Base-by-base conservation (phyloP, 2,329 filamentous ascomycete species). In the Byssothecium circinans region DNA sequence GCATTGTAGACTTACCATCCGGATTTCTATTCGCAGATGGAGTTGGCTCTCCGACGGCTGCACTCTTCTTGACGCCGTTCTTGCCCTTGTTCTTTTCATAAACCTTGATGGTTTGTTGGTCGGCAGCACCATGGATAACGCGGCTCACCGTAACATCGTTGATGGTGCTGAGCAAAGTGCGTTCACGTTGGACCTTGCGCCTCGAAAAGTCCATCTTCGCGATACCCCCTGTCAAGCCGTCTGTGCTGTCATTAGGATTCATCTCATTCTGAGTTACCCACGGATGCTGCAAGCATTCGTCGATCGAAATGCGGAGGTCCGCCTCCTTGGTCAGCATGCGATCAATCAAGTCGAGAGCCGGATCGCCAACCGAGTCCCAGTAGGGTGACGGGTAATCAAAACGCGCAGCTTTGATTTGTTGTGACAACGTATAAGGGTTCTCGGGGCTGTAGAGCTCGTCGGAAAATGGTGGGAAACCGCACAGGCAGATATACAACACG, bases 311-410 rank as follows among this genome's bases (percentile, higher is more conserved):
- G 40, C 94, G 85, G 69, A 86, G 83, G 22, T 89, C 84, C 2
- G 90, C 86, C 55, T 96, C 86, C 27, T 96, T 91, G 2, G 89
- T 88, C 41, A 99, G 81, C 94, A 99, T 99, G 34, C 81, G 82
- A 69, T 99, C 94, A 57, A 99, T 97, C 27, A 99, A 79, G 58
- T 97, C 91, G 43, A 99, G 78, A 7, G 92, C 94, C 45, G 87
- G 82, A 56, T 97, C 91, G 62, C 88, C 86, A 23, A 96, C 85
- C 2, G 84, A 83, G 69, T 95, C 90, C 91, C 91, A 99, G 72
- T 97, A 97, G 0, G 94, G 94, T 1, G 90, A 95, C 1, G 94
- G 92, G 64, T 96, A 99, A 70, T 96, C 89, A 65, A 96, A 99
- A 17, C 85, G 82, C 14, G 89, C 94, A 70, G 83, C 81, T 70